Conservation (phyloP, 2,329 filamentous ascomycete genomes). For the Aspergillus ochraceus region DNA sequence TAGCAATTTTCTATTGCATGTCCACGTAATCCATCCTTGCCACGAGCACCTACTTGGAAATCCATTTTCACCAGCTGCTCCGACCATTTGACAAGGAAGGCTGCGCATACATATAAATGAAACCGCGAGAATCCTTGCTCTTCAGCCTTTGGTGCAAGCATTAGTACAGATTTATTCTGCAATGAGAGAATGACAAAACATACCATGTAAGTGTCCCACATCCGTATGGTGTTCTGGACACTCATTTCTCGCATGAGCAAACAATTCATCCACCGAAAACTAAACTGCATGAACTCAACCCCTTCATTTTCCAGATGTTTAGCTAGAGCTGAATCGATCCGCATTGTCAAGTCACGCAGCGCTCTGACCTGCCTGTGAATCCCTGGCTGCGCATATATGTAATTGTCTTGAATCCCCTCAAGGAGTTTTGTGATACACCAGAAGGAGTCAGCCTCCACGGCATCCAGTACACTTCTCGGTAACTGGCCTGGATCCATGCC, state of each 20-base stretch:
- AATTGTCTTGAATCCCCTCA: constrained; percentile 99
- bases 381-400: constrained; percentile 95
- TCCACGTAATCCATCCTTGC: background rate
- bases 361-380: constrained; percentile 92
- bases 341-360: constrained; percentile 81
- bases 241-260: constrained; percentile 96
- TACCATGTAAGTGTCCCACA: constrained; percentile 99
- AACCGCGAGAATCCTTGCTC: constrained; percentile 98
- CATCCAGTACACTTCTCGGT: constrained; percentile 85
- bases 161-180: constrained; percentile 13
- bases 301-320: constrained; percentile 88
- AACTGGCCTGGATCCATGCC: constrained; percentile 97
- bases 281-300: constrained; percentile 98
- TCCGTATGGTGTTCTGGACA: constrained; percentile 92
- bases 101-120: constrained; percentile 96
- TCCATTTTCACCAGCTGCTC: constrained; percentile 95
- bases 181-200: constrained; percentile 14
- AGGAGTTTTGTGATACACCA: constrained; percentile 97
- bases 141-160: constrained; percentile 67
- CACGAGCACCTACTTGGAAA: constrained; percentile 59
- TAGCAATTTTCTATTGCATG: constrained; percentile 10
- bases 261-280: constrained; percentile 99
- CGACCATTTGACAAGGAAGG: constrained; percentile 98
- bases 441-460: constrained; percentile 95
- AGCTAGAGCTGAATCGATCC: constrained; percentile 81